Evolutionary conservation across 1,284 basidiomycete species (phyloP).

Genomic region (Xerocomus amazonicus): DNA sequence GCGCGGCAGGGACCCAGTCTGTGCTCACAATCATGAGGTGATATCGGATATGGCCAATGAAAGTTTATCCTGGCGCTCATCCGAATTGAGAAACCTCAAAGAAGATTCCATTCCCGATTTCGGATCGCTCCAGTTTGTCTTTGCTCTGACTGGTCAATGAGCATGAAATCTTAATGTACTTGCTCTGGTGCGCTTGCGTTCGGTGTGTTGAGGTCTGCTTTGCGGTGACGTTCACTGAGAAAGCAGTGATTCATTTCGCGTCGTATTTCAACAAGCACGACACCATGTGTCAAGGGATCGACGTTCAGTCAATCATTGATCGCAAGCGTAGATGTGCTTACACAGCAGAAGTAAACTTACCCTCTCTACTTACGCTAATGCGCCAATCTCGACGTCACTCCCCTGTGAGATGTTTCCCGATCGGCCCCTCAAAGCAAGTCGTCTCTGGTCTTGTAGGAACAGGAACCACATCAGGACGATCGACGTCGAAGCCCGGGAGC

Average conservation of each 20-base stretch:
- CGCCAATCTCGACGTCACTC: slow-evolving; percentile 19
- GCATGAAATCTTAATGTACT: too few species aligned
- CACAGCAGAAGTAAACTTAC: slow-evolving; percentile 1
- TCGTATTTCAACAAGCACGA: slow-evolving; percentile 3
- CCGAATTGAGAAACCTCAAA: slow-evolving; percentile 35
- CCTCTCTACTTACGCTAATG: slow-evolving; percentile 8
- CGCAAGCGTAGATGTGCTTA: slow-evolving; percentile 4
- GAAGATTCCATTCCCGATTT: slow-evolving; percentile 20
- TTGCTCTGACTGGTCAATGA: too few species aligned
- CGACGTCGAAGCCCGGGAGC: slow-evolving; percentile 26
- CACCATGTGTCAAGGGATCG: slow-evolving; percentile 13
- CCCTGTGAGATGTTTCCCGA: slow-evolving; percentile 9
- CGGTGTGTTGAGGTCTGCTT: too few species aligned
- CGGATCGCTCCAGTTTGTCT: slow-evolving; percentile 8
- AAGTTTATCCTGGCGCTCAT: slow-evolving; percentile 23
- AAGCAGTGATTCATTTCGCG: slow-evolving; percentile 7
- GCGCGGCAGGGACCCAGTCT: not conserved
- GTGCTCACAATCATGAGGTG: slow-evolving; percentile 1
- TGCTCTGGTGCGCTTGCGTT: too few species aligned
- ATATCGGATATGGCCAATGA: slow-evolving; percentile 6
- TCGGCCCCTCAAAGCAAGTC: slow-evolving; percentile 21
- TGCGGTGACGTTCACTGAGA: not conserved
- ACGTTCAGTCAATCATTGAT: slow-evolving; percentile 12
- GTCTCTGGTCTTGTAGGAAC: slow-evolving; percentile 15
- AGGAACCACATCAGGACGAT: slow-evolving; percentile 24